These are phyloP conservation scores for Takashimella koratensis DNA, from an alignment of 1,284 basidiomycete genomes.

Conservation along the genomic window DNA sequence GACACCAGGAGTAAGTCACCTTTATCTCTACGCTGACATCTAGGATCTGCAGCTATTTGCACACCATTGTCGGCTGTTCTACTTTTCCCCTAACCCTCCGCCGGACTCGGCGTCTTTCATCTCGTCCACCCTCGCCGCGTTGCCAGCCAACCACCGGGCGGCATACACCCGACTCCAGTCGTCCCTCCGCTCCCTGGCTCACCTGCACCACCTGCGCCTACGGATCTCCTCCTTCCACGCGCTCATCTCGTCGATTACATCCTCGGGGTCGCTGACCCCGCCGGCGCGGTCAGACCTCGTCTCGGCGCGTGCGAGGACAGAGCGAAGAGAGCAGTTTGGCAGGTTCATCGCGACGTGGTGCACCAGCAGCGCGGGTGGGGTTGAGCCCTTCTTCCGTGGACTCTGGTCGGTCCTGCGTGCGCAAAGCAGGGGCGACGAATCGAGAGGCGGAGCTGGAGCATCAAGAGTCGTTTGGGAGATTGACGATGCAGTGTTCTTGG, in stretches of 20 bases:
- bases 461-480: constrained; percentile 43
- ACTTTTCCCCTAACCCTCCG: constrained; percentile 29
- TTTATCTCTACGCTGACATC: neutral
- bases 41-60: constrained; percentile 38
- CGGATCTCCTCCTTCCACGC: constrained; percentile 43
- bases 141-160: constrained; percentile 38
- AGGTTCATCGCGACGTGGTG: constrained; percentile 39
- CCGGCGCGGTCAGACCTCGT: constrained; percentile 25
- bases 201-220: constrained; percentile 40
- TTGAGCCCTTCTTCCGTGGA: constrained; percentile 44
- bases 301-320: constrained; percentile 20
- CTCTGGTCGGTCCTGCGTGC: constrained; percentile 33
- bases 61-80: constrained; percentile 41
- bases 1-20: constrained; percentile 18
- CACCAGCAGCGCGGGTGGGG: constrained; percentile 26
- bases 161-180: constrained; percentile 42
- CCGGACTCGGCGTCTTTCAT: constrained; percentile 32
- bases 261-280: constrained; percentile 34
- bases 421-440: constrained; percentile 32
- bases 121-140: constrained; percentile 31
- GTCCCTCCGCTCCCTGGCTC: constrained; percentile 37
- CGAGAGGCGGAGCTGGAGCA: constrained; percentile 29
- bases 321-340: constrained; percentile 29
- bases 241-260: constrained; percentile 29
- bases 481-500: constrained; percentile 47